Evolutionary conservation across 495 filamentous ascomycete genomes (phyloP).

Genomic region (Parathielavia appendiculata): DNA sequence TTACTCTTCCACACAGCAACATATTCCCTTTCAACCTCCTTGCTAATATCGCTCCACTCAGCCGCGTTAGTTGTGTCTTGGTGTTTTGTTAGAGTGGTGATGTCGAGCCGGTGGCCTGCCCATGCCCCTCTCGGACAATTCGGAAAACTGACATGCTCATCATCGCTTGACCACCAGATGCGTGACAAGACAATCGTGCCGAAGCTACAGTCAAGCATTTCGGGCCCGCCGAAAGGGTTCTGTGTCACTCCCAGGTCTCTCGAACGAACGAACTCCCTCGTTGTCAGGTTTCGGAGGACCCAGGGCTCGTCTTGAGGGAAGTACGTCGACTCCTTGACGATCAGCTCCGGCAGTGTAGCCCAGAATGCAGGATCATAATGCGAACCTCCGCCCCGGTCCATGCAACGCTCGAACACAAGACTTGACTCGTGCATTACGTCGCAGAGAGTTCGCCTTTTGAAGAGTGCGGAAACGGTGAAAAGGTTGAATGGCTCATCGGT

Average conservation of each 20-base stretch:
- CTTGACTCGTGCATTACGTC: neutral
- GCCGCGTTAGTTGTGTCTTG: no score
- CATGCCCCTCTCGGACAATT: constrained; percentile 21
- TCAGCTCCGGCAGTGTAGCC: constrained; percentile 5
- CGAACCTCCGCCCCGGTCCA: constrained; percentile 1
- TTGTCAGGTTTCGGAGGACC: constrained; percentile 34
- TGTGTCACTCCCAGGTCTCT: constrained; percentile 25
- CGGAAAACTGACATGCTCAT: neutral
- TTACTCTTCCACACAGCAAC: no score
- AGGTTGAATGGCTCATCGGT: constrained; percentile 1
- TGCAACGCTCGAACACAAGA: neutral
- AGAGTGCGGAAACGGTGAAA: neutral
- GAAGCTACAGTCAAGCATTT: constrained; percentile 19
- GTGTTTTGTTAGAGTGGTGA: no score
- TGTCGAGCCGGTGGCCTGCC: no score
- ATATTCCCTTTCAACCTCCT: no score
- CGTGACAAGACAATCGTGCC: constrained; percentile 19
- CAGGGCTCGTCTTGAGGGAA: constrained; percentile 26
- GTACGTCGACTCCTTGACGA: constrained; percentile 14
- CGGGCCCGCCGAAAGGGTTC: constrained; percentile 19
- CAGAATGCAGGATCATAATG: constrained; percentile 13
- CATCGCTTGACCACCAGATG: constrained; percentile 20
- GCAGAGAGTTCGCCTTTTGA: neutral
- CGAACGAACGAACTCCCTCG: constrained; percentile 27
- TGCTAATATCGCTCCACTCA: no score